Evolutionary conservation across 352 stramenopile species (phyloP), one percentile per base, ranked within the genome.

Genomic region (Blastocystis sp.): DNA sequence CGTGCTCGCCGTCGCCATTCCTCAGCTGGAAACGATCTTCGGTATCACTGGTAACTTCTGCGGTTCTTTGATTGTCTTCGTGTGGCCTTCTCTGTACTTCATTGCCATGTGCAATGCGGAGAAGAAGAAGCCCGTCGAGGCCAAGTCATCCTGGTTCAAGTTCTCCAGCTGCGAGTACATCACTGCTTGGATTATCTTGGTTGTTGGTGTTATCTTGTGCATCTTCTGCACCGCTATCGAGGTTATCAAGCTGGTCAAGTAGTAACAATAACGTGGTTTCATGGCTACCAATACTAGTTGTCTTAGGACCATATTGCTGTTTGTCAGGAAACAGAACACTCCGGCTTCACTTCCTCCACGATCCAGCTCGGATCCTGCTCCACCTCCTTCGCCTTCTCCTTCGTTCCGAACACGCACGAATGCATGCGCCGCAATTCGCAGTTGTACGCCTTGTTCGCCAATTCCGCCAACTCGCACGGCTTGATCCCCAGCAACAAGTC

Each of bases 141-240:
- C 41, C 29, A 12, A 35, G 3, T 29, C 10, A 1, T 35, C 37
- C 2, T 85, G 74, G 74, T 50, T 85, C 35, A 85, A 55, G 1
- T 24, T 63, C n/a, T 50, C 50, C 33, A 50, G 0, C 33, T 85
- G 55, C 21, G 74, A 85, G 10, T 26, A 29, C 1, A 59, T 69
- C 10, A 62, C 66, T 50, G 51, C 74, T 55, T 85, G 74, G 74
- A 85, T 85, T 39, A 85, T 85, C 24, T 51, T 85, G 19, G 74
- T 85, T 6, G 51, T 85, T 35, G 74, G 74, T 59, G 24, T 63
- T 2, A 63, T 85, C 12, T 12, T 39, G 13, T 85, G 74, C 33
- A 2, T 85, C 50, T 69, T 69, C 12, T 39, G 50, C 35, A 85
- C 74, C 21, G 33, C 19, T 62, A 29, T 85, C 12, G 74, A 85